Conservation (phyloP, 2,329 filamentous ascomycete genomes). For the Pseudogymnoascus sp. region DNA sequence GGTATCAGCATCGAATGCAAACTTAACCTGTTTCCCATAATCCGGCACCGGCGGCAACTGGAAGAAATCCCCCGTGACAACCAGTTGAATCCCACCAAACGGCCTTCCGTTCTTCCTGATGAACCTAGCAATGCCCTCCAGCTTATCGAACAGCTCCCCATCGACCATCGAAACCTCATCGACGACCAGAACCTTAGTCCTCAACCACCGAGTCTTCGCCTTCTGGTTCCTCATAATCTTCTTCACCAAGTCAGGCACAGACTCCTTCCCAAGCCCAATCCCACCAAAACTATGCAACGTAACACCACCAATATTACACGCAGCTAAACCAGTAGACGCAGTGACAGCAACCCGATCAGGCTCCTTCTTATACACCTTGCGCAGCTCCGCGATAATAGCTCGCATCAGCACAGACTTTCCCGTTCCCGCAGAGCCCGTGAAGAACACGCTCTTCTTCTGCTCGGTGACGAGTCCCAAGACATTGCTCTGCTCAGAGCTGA, state of each 20-base stretch:
- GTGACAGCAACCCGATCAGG: constrained; percentile 86
- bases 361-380: constrained; percentile 68
- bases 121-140: constrained; percentile 77
- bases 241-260: constrained; percentile 70
- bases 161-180: constrained; percentile 99
- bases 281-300: constrained; percentile 95
- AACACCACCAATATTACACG: constrained; percentile 93
- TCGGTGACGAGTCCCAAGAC: constrained; percentile 79
- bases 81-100: constrained; percentile 91
- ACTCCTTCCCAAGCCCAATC: constrained; percentile 90
- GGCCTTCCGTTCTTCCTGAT: constrained; percentile 86
- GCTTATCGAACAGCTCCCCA: constrained; percentile 91
- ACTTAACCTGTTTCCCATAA: constrained; percentile 63
- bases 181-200: constrained; percentile 79
- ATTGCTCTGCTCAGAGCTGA: constrained; percentile 80
- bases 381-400: constrained; percentile 77
- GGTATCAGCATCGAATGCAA: constrained; percentile 85
- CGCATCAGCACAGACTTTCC: constrained; percentile 96
- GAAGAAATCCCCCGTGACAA: constrained; percentile 97
- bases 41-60: constrained; percentile 93
- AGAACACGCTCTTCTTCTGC: constrained; percentile 83
- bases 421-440: constrained; percentile 92
- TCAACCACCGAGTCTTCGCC: constrained; percentile 80
- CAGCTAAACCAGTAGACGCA: constrained; percentile 89
- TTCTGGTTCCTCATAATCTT: constrained; percentile 88